Base-by-base conservation (phyloP, 371 early-diverging fungal genomes). In the Mycotypha africana region DNA sequence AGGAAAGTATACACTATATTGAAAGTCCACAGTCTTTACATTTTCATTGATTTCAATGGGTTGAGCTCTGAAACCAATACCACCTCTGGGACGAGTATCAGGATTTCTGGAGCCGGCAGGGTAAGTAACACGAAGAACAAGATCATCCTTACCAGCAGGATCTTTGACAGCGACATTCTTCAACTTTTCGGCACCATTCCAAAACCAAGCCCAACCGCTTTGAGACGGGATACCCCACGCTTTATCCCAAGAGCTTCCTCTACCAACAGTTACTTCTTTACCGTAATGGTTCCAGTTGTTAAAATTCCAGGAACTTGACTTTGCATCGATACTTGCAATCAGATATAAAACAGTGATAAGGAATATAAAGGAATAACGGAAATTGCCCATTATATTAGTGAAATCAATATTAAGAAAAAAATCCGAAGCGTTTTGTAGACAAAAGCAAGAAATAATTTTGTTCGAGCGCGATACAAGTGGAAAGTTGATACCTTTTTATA, bases 1-100 rank as follows among this genome's bases (percentile, higher is more conserved):
- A 17, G 74, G 71, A 47, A 75, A 76, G 37, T 42, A 75, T 4
- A 76, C 65, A 31, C 65, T 43, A 41, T 68, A 78, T 49, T 70
- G 49, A 15, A 81, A 41, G 4, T 58, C 56, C 3, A 74, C 58
- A 3, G 49, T 43, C 16, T 36, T 48, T 35, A 41, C 22, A 15
- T 51, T 47, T 15, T 53, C 50, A 7, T 40, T 40, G n/a, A 76
- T 38, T 8, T 53, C 41, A n/a, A 77, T 22, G 1, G 81, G 81
- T 5, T 41, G 28, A 2, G 70, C 71, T 49, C 70, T 70, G 42
- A 76, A 76, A 2, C 80, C 76, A 38, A 67, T 58, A 11, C 79
- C 79, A 22, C 79, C 79, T 11, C 61, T 54, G 2, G 59, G 58
- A 16, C 16, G 23, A n/a, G 37, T 42, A n/a, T 42, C 47, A 12